Conservation (phyloP, 768 basidiomycete species). For the Calvatia gigantea region DNA sequence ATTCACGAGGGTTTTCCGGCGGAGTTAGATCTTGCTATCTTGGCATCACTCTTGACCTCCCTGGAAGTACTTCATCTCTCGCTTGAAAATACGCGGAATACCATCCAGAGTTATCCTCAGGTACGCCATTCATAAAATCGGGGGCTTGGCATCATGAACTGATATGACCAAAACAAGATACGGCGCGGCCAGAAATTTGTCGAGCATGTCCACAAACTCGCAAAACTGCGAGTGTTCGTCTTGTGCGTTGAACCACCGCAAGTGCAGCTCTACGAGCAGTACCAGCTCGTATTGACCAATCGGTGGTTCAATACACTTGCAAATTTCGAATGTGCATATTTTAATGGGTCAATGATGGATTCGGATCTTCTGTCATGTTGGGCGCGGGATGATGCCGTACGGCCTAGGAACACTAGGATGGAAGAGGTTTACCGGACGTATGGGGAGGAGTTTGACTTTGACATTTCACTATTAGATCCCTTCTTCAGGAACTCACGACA, state of each 20-base stretch:
- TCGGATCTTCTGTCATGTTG: not conserved
- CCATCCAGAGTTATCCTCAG: constrained; percentile 1
- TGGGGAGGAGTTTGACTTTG: not conserved
- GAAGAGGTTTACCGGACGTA: not conserved
- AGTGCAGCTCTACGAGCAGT: not conserved
- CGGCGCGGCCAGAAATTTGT: not conserved
- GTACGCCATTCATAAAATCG: not conserved
- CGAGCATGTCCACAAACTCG: not conserved
- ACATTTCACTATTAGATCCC: not conserved
- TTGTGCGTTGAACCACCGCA: not conserved
- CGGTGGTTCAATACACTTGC: not conserved
- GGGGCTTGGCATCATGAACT: not conserved
- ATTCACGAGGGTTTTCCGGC: constrained; percentile 5
- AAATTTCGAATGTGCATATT: constrained; percentile 1
- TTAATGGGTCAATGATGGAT: not conserved
- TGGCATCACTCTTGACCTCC: constrained; percentile 1
- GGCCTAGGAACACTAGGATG: not conserved
- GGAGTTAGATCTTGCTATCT: not conserved
- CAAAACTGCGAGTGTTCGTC: constrained; percentile 1
- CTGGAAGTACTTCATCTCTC: constrained; percentile 7
- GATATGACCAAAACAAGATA: constrained; percentile 1
- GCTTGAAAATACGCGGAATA: constrained; percentile 6
- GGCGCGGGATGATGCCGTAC: not conserved
- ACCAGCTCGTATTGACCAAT: not conserved
- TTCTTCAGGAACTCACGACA: constrained; percentile 8